Evolutionary conservation across 768 basidiomycete species (phyloP).

Genomic region (Auriscalpium vulgare): DNA sequence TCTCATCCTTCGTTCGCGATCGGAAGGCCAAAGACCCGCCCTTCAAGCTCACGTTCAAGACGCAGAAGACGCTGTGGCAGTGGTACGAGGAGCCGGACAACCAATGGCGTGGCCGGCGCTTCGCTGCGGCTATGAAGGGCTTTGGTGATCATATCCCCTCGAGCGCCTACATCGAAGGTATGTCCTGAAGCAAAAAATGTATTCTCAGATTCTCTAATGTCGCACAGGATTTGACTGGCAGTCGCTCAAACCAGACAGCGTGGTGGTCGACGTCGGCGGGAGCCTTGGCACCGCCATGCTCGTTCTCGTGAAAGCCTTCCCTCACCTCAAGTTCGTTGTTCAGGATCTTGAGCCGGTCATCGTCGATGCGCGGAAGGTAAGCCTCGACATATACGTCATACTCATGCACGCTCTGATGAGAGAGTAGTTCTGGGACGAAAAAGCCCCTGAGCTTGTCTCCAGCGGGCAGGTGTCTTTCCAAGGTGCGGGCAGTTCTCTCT

Average conservation of each 20-base stretch:
- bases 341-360: slow-evolving; percentile 22
- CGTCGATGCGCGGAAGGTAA: not conserved
- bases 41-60: not conserved
- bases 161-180: not conserved
- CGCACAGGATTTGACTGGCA: slow-evolving; percentile 29
- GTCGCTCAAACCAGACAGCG: slow-evolving; percentile 18
- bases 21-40: not conserved
- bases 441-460: not conserved
- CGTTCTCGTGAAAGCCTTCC: slow-evolving; percentile 25
- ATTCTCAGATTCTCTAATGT: not conserved
- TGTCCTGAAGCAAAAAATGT: not conserved
- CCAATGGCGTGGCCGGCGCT: slow-evolving; percentile 1
- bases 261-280: slow-evolving; percentile 34
- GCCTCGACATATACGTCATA: not conserved
- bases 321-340: slow-evolving; percentile 28
- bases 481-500: not conserved
- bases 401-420: not conserved
- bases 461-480: not conserved
- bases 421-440: slow-evolving; percentile 3
- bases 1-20: not conserved
- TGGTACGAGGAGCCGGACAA: slow-evolving; percentile 2
- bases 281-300: slow-evolving; percentile 32
- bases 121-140: not conserved
- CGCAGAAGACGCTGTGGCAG: not conserved
- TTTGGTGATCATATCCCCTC: not conserved